A percentile compares a stretch with the other conserved stretches of the same genome.
Conservation (phyloP, 441 rosid genomes). For the Pelargonium cotyledonis region DNA sequence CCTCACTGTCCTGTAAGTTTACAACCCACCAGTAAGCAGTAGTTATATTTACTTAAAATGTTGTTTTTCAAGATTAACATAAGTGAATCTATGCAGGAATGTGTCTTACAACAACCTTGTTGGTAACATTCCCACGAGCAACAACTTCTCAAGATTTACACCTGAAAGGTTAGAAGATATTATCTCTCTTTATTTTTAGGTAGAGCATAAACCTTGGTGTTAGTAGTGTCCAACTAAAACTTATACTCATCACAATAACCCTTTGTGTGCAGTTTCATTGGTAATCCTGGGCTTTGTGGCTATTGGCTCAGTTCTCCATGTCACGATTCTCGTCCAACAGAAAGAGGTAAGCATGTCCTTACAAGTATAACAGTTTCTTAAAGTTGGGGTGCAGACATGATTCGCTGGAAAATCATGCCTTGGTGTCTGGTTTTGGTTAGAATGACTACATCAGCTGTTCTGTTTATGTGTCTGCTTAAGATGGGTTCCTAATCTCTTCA, state of each 20-base stretch:
- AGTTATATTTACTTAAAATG: neutral
- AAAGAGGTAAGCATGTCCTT: slow-evolving; percentile 47
- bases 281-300: slow-evolving; percentile 74
- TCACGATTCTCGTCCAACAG: slow-evolving; percentile 44
- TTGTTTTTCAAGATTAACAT: neutral
- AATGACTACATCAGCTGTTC: too few species aligned
- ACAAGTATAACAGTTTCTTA: neutral
- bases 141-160: slow-evolving; percentile 65
- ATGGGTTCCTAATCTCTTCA: too few species aligned
- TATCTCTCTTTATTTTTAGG: too few species aligned
- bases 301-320: slow-evolving; percentile 80
- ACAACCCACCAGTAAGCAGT: neutral
- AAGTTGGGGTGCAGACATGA: too few species aligned
- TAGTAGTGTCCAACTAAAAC: slow-evolving; percentile 26
- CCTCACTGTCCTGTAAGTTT: slow-evolving; percentile 51
- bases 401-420: too few species aligned
- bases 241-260: slow-evolving; percentile 22
- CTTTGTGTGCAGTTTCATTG: slow-evolving; percentile 48
- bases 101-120: slow-evolving; percentile 71
- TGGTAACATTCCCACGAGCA: slow-evolving; percentile 67
- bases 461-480: too few species aligned
- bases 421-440: too few species aligned
- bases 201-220: too few species aligned
- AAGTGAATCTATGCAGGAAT: slow-evolving; percentile 41
- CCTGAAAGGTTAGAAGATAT: slow-evolving; percentile 44